Evolutionary conservation across 2,329 filamentous ascomycete species (phyloP), one percentile per base, ranked within the genome.

Genomic region (Paraphoma sp.): DNA sequence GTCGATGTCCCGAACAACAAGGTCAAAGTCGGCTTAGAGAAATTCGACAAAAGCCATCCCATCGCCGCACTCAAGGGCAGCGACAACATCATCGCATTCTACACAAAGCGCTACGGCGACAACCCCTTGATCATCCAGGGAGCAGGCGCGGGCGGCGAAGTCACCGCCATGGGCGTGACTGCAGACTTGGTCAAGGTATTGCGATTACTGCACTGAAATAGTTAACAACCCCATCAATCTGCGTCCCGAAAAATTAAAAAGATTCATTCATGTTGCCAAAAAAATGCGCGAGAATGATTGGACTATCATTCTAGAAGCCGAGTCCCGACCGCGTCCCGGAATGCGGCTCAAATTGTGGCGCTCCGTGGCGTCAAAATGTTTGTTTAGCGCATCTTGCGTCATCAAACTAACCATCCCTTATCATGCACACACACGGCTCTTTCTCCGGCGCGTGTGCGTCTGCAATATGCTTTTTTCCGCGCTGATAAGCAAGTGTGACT

Each of bases 21-120:
- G 67, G 90, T 98, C 76, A 96, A 93, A 82, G 95, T 99, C 55
- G 94, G 95, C 2, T 80, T 99, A 63, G 89, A 97, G 83, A 91
- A 90, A 79, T 83, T 83, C 68, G 93, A 96, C 65, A 87, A 87
- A 67, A 91, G 90, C 58, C 92, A 96, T 73, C 91, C 95, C 11
- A 97, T 99, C 79, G 95, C 95, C 12, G 90, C 91, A 46, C 84
- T 99, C 55, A 96, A 97, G 85, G 95, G 95, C 36, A 98, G 93
- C 77, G 95, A 98, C 76, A 99, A 99, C 82, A 96, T 99, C 76
- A 97, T 99, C 75, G 96, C 89, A 82, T 97, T 99, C 83, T 96
- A 97, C 80, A 99, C 95, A 6, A 90, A 96, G 83, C 86, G 95
- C 70, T 99, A 99, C 74, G 93, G 93, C 56, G 85, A 83, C 74